Evolutionary conservation across 2,329 filamentous ascomycete species (phyloP).

Genomic region (Zymoseptoria brevis): DNA sequence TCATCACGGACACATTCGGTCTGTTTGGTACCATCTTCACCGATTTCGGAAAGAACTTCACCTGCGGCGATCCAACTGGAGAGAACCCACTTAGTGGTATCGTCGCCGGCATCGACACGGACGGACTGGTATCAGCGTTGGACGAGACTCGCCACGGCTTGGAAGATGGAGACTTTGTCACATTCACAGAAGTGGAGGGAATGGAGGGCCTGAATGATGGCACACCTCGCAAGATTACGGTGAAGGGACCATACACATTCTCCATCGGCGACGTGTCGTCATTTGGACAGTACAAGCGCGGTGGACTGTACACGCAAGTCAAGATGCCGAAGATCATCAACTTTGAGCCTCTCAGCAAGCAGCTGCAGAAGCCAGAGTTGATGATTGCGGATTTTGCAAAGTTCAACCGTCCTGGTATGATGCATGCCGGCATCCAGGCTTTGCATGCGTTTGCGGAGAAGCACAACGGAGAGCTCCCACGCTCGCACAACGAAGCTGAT

Average conservation of each 20-base stretch:
- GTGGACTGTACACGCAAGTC: conserved; percentile 87
- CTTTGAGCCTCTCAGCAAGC: conserved; percentile 71
- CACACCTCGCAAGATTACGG: conserved; percentile 80
- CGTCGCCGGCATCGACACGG: conserved; percentile 78
- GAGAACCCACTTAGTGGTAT: conserved; percentile 84
- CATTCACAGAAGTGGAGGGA: conserved; percentile 85
- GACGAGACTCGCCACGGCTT: conserved; percentile 93
- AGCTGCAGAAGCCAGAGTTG: conserved; percentile 80
- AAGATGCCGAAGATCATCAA: conserved; percentile 95
- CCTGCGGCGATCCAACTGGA: conserved; percentile 79
- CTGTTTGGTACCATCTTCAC: conserved; percentile 95
- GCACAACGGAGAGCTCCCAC: conserved; percentile 64
- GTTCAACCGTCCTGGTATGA: conserved; percentile 85
- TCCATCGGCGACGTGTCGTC: conserved; percentile 88
- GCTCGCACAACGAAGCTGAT: conserved; percentile 77
- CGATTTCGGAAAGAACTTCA: conserved; percentile 93
- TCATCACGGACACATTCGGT: conserved; percentile 82
- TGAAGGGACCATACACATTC: conserved; percentile 94
- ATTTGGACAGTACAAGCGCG: conserved; percentile 77
- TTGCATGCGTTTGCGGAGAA: conserved; percentile 75
- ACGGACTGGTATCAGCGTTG: conserved; percentile 82
- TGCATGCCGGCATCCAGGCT: conserved; percentile 88
- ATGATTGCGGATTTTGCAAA: conserved; percentile 95
- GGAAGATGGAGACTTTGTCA: conserved; percentile 93
- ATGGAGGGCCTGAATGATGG: conserved; percentile 80